These are phyloP conservation scores for Cetradonia linearis DNA, from an alignment of 495 filamentous ascomycete genomes.

Conservation along the genomic window DNA sequence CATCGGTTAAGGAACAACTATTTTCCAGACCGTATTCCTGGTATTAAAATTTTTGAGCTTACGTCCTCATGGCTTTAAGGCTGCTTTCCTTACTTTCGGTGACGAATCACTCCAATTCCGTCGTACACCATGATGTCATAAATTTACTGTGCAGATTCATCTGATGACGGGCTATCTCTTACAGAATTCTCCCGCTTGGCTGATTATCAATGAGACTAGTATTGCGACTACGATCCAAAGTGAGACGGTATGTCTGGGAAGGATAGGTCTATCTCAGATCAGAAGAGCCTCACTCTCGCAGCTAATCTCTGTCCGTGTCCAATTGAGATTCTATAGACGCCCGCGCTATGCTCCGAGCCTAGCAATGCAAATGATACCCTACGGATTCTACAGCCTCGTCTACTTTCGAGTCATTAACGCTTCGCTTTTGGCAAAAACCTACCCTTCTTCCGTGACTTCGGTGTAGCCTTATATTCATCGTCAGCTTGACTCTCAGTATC, in stretches of 20 bases:
- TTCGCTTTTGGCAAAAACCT: neutral
- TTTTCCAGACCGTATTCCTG: neutral
- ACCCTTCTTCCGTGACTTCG: constrained; percentile 14
- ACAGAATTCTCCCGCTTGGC: neutral
- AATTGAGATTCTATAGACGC: neutral
- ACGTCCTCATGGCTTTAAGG: neutral
- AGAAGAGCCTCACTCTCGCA: too few relatives aligned
- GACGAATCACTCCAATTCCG: too few relatives aligned
- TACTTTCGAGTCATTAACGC: neutral
- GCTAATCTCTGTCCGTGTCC: neutral
- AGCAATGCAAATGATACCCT: neutral
- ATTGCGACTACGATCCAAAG: neutral
- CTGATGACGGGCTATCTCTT: neutral
- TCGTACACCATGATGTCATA: too few relatives aligned
- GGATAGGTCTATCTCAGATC: neutral
- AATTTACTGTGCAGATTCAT: too few relatives aligned
- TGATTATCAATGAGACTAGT: neutral
- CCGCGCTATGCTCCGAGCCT: constrained; percentile 5
- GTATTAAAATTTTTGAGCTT: neutral
- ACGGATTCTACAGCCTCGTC: neutral
- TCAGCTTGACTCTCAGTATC: constrained; percentile 6
- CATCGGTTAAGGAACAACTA: neutral
- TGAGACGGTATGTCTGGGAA: neutral
- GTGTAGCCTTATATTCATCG: constrained; percentile 15
- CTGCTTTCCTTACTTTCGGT: neutral